Conservation (phyloP, 2,329 filamentous ascomycete species). For the Fusarium foetens region DNA sequence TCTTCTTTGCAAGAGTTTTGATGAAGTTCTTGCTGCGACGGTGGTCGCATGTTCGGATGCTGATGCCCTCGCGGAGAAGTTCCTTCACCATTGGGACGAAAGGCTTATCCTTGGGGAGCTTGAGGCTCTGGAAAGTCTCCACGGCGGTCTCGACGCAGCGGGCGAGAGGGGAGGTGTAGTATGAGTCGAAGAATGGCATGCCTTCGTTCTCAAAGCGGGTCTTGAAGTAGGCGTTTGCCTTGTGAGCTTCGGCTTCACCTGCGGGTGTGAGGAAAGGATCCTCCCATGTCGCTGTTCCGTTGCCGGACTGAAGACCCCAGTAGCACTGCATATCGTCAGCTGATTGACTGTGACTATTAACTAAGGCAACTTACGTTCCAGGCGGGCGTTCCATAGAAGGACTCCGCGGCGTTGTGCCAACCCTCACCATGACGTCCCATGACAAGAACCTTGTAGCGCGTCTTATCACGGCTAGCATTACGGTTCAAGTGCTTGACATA, state of each 20-base stretch:
- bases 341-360: too few relatives aligned
- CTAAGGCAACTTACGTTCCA: conserved; percentile 65
- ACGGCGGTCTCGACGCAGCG: conserved; percentile 72
- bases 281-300: conserved; percentile 70
- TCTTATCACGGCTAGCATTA: conserved; percentile 52
- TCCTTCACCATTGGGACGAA: conserved; percentile 73
- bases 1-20: conserved; percentile 60
- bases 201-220: conserved; percentile 61
- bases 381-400: conserved; percentile 72
- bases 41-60: conserved; percentile 75
- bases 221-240: conserved; percentile 69
- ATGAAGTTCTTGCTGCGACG: conserved; percentile 67
- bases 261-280: conserved; percentile 70
- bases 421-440: conserved; percentile 78
- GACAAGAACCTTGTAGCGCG: conserved; percentile 73
- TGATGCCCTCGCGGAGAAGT: conserved; percentile 71
- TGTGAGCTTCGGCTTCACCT: conserved; percentile 66
- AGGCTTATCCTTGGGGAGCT: conserved; percentile 59
- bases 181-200: conserved; percentile 70
- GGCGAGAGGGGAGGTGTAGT: conserved; percentile 72
- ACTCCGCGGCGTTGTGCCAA: conserved; percentile 70
- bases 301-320: conserved; percentile 72
- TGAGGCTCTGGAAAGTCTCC: conserved; percentile 66
- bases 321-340: conserved; percentile 60
- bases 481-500: conserved; percentile 67